phyloP scores from a whole-genome alignment of 1,139 yeast species.

The Kodamaea suecica region DNA sequence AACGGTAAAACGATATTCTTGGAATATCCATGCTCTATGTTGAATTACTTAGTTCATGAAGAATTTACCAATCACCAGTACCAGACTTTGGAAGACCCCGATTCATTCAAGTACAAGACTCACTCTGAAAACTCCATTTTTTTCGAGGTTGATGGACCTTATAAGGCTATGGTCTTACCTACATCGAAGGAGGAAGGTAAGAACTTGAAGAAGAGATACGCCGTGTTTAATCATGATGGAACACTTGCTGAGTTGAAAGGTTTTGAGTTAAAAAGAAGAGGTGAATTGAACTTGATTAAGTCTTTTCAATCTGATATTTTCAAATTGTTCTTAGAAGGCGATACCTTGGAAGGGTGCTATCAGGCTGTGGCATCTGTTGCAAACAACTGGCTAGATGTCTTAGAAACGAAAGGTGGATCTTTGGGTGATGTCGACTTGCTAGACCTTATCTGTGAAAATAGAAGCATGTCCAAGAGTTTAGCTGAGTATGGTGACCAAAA shows the following conservation, averaged over 20 bases:
- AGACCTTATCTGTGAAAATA: constrained; percentile 92
- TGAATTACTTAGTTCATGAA: constrained; percentile 89
- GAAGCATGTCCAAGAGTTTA: constrained; percentile 90
- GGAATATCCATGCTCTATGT: constrained; percentile 95
- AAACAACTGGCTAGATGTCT: constrained; percentile 91
- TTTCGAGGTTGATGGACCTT: constrained; percentile 98
- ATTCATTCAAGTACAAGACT: constrained; percentile 65
- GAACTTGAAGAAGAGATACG: constrained; percentile 93
- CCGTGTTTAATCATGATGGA: constrained; percentile 95
- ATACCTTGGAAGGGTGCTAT: constrained; percentile 74
- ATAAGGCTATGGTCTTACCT: constrained; percentile 94
- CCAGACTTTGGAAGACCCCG: constrained; percentile 77
- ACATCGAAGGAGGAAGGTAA: constrained; percentile 97
- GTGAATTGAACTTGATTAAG: constrained; percentile 89
- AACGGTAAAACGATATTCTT: constrained; percentile 76
- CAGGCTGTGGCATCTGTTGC: constrained; percentile 90
- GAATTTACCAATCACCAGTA: constrained; percentile 92
- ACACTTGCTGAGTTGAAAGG: constrained; percentile 94
- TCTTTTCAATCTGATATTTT: constrained; percentile 95
- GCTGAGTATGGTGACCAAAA: constrained; percentile 89
- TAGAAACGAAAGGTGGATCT: constrained; percentile 82
- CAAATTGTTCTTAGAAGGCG: constrained; percentile 85
- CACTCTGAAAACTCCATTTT: constrained; percentile 90
- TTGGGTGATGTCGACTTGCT: constrained; percentile 92
- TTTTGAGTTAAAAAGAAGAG: constrained; percentile 93